These are phyloP conservation scores for Sporobolomyces pararoseus DNA, from an alignment of 768 basidiomycete species.

Conservation along the genomic window DNA sequence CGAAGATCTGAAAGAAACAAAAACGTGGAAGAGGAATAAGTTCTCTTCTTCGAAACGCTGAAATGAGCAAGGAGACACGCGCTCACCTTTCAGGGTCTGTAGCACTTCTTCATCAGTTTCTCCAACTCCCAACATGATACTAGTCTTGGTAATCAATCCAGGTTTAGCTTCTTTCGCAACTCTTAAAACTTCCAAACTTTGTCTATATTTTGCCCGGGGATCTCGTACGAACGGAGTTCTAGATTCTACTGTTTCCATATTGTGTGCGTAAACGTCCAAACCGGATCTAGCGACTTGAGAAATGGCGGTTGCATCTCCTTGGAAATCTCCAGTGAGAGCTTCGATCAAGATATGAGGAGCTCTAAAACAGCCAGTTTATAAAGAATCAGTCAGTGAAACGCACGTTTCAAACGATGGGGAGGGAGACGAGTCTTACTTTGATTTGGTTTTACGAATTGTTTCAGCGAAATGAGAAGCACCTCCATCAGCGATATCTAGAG, in stretches of 20 bases:
- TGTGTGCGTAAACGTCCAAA: slow-evolving; percentile 96
- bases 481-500: slow-evolving; percentile 79
- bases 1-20: slow-evolving; percentile 64
- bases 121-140: slow-evolving; percentile 96
- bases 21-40: neutral
- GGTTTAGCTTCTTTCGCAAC: slow-evolving; percentile 76
- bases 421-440: slow-evolving; percentile 61
- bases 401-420: neutral
- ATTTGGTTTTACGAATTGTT: slow-evolving; percentile 90
- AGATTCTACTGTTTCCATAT: slow-evolving; percentile 91
- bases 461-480: slow-evolving; percentile 92
- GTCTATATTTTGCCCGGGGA: slow-evolving; percentile 66
- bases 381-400: neutral
- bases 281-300: slow-evolving; percentile 83
- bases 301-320: slow-evolving; percentile 69
- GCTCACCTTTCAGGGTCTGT: slow-evolving; percentile 73
- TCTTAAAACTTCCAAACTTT: slow-evolving; percentile 73
- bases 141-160: slow-evolving; percentile 79
- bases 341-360: slow-evolving; percentile 95
- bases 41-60: too few relatives aligned
- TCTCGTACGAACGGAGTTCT: slow-evolving; percentile 94
- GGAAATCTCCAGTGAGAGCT: slow-evolving; percentile 92
- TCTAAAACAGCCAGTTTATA: slow-evolving; percentile 52
- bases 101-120: slow-evolving; percentile 78
- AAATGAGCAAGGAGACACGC: neutral